These are phyloP conservation scores for Trichoderma reesei DNA, from an alignment of 495 filamentous ascomycete species.

Conservation along the genomic window DNA sequence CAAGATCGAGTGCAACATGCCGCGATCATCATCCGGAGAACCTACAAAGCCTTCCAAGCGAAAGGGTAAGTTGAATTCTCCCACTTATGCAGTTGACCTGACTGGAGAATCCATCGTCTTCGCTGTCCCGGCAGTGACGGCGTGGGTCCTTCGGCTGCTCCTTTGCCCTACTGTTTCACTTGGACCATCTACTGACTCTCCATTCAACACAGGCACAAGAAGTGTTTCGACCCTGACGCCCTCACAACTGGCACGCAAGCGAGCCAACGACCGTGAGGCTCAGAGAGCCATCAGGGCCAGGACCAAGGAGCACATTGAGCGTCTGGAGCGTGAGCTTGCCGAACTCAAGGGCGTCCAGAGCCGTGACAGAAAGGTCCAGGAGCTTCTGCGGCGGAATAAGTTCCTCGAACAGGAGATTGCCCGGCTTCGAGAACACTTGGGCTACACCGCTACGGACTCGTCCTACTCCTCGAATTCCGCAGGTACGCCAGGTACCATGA, in stretches of 20 bases:
- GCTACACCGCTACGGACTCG: constrained; percentile 20
- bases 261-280: constrained; percentile 82
- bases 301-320: constrained; percentile 72
- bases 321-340: constrained; percentile 58
- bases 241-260: constrained; percentile 66
- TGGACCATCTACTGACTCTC: neutral
- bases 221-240: constrained; percentile 64
- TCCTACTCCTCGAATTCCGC: constrained; percentile 16
- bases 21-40: constrained; percentile 15
- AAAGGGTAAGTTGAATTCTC: constrained; percentile 21
- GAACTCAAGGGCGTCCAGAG: constrained; percentile 36
- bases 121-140: neutral
- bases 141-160: neutral
- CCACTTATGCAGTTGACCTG: neutral
- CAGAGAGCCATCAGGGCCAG: constrained; percentile 77
- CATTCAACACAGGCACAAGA: constrained; percentile 39
- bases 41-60: constrained; percentile 25
- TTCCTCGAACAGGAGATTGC: constrained; percentile 29
- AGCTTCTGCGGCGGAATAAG: constrained; percentile 27
- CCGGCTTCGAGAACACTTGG: constrained; percentile 22
- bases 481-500: constrained; percentile 6
- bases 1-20: neutral
- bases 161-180: neutral
- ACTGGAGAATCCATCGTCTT: neutral
- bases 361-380: constrained; percentile 27